Base-by-base conservation (phyloP, 345 rosid genomes). In the Combretum micranthum region DNA sequence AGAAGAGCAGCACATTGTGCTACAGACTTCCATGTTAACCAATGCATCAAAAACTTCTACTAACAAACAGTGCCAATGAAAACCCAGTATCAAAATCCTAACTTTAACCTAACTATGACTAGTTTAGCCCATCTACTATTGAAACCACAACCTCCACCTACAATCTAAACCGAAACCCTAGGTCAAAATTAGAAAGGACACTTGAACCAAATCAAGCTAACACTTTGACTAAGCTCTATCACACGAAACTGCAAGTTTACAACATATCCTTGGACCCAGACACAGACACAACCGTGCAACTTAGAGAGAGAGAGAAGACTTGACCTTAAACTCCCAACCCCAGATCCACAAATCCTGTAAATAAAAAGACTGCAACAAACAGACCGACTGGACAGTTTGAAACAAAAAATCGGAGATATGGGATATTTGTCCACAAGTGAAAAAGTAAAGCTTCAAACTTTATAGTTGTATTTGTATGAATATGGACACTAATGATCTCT, bases 11-110 rank as follows among this genome's bases (percentile, higher is more conserved):
- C 96, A 73, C 99, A 87, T 78, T 87, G 95, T 59, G 96, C 83
- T 69, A 94, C 82, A 55, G 99, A 97, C 72, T 94, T 94, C 99
- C 99, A 94, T 67, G 88, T 75, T 69, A 94, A 94, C 72, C 91
- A 82, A 85, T 87, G 97, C 99, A 94, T 94, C 69, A 73, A 75
- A 68, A 32, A 74, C 52, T 51, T 20, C 20, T 23, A 12, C 14
- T 21, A 39, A 23, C 18, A 17, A 10, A 25, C 23, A 14, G 12
- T 42, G 47, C 46, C 56, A 12, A 44, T 25, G 5, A 26, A 20
- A 64, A 18, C 50, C 46, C 22, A 47, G 45, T 15, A 42, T 13
- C 44, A 2, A 21, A 32, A 57, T 13, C 18, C 39, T 32, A 32
- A 32, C 39, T 32, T 32, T 32, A 32, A 32, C 39, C 39, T 32